Base-by-base conservation (phyloP, 2,329 filamentous ascomycete genomes). In the Xylaria sp. region DNA sequence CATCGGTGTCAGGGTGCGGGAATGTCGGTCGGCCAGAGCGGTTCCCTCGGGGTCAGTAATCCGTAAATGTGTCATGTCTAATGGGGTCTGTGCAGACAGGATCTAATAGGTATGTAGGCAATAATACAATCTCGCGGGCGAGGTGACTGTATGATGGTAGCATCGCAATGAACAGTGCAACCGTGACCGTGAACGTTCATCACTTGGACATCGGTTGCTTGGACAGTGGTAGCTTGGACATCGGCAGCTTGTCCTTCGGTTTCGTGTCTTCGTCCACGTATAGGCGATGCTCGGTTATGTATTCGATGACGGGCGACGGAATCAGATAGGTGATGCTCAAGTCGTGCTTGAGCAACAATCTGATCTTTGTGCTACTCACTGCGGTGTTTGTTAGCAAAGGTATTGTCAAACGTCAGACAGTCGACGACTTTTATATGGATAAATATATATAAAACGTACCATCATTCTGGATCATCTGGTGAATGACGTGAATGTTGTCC, bases 401-500 rank as follows among this genome's bases (percentile, higher is more conserved):
- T 42, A 42, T 42, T 42, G 11, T 42, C 11, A 10, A 13, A 42
- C 8, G 37, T 13, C 37, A 13, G 49, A 7, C 47, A 13, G 18
- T 49, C 55, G 1, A 16, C 7, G n/a, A 13, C 16, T 9, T 30
- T 30, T 4, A 37, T 18, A n/a, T 46, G 50, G 18, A n/a, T 13
- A 7, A 34, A 50, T 5, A 52, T 42, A 13, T 8, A 52, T 59
- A 48, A n/a, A 3, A 54, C 63, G 50, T 65, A 65, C 63, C 63
- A 68, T 94, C 89, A 73, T 93, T 93, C 65, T 90, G 86, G 53
- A 96, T 92, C 55, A 96, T 83, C 74, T 96, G 91, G 59, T 90
- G 89, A 64, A 96, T 93, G 57, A 96, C 89, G 70, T 91, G 87
- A 62, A 96, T 86, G 67, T 96, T 94, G 68, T 92, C 85, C 69